Percentiles rank a stretch among this genome's conserved stretches.
These are phyloP conservation scores for Scheffersomyces parashehatae DNA, from an alignment of 1,139 yeast species.

Conservation along the genomic window DNA sequence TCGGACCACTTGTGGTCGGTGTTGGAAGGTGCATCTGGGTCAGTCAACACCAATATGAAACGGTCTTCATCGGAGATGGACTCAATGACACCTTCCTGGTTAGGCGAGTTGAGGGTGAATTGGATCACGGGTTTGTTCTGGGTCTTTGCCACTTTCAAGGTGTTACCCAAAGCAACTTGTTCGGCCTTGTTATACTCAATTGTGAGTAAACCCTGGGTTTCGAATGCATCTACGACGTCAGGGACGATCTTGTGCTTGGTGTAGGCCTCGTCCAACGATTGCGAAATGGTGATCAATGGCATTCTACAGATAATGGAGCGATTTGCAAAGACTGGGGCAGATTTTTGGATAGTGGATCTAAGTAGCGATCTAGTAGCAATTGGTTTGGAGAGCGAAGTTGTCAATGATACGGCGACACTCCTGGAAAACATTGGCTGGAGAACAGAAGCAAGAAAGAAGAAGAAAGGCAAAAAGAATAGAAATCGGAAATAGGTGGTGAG, in stretches of 20 bases:
- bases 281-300: conserved; percentile 61
- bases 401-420: background rate
- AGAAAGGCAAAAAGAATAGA: too few species aligned
- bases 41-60: conserved; percentile 78
- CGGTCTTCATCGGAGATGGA: conserved; percentile 46
- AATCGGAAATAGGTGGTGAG: too few species aligned
- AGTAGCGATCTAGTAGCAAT: too few species aligned
- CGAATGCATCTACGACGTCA: conserved; percentile 55
- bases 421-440: background rate
- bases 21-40: conserved; percentile 91
- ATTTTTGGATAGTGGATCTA: too few species aligned
- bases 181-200: conserved; percentile 51
- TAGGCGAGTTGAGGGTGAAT: conserved; percentile 58
- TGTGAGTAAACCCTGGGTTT: conserved; percentile 47
- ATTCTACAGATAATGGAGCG: conserved; percentile 14
- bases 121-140: conserved; percentile 66
- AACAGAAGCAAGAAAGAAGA: too few species aligned
- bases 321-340: too few species aligned
- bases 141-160: conserved; percentile 62
- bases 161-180: conserved; percentile 81
- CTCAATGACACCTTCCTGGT: conserved; percentile 38
- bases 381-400: too few species aligned
- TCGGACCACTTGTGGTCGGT: conserved; percentile 87
- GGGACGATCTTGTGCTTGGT: conserved; percentile 63
- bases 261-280: conserved; percentile 62